Conservation (phyloP, 1,284 basidiomycete genomes). For the Inonotus obliquus region DNA sequence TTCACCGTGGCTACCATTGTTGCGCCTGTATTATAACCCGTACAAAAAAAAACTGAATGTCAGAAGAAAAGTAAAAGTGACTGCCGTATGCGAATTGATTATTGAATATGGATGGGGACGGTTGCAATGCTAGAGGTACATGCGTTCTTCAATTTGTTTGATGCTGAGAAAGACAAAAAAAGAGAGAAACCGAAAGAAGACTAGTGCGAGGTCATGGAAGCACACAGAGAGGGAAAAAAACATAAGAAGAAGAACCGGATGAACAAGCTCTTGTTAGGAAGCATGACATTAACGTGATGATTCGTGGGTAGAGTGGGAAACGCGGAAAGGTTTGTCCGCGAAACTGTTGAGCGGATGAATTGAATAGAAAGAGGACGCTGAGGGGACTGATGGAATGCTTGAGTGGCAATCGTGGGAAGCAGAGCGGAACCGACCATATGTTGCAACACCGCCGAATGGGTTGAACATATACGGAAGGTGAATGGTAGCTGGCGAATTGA, state of each 20-base stretch:
- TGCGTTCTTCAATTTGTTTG: not conserved
- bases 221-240: not conserved
- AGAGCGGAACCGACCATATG: not conserved
- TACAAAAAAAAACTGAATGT: too few species aligned
- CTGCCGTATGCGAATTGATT: not conserved
- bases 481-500: not conserved
- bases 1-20: too few species aligned
- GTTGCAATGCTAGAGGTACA: not conserved
- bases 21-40: too few species aligned
- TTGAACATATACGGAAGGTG: not conserved
- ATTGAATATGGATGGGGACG: not conserved
- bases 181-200: not conserved
- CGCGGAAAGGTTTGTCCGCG: not conserved
- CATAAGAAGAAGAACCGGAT: not conserved
- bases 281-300: not conserved
- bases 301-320: not conserved
- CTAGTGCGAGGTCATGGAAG: not conserved
- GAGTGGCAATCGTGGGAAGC: not conserved
- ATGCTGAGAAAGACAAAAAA: not conserved
- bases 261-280: not conserved
- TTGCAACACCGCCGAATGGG: not conserved
- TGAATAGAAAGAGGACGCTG: not conserved
- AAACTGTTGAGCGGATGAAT: not conserved
- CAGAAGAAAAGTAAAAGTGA: not conserved
- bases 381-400: too few species aligned